These are phyloP conservation scores for Malus domestica DNA, from an alignment of 306 rosid species.

Conservation along the genomic window DNA sequence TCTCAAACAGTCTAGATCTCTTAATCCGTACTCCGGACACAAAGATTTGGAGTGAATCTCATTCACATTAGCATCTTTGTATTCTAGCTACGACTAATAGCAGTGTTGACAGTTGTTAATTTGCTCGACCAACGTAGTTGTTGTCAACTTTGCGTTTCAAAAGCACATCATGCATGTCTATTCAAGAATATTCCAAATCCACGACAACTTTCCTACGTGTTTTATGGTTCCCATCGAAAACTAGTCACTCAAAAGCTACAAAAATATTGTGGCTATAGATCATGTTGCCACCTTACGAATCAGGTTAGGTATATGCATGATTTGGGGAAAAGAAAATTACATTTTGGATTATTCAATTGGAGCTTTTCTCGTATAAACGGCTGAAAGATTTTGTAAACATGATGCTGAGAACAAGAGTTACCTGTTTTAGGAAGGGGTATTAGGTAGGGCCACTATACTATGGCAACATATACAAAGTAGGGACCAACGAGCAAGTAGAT, in stretches of 20 bases:
- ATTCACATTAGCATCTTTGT: background rate
- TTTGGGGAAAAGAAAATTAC: background rate
- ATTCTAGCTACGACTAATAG: background rate
- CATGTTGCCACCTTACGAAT: background rate
- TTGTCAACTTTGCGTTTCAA: background rate
- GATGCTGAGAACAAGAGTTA: background rate
- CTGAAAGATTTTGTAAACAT: background rate
- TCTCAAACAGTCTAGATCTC: no score
- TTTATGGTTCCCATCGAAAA: slow-evolving; percentile 1
- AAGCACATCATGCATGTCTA: background rate
- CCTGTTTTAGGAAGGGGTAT: background rate
- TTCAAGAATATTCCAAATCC: background rate
- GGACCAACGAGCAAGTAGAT: background rate
- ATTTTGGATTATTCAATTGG: background rate
- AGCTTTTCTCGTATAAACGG: background rate
- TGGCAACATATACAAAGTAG: background rate
- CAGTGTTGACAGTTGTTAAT: background rate
- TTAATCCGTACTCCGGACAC: fast-evolving
- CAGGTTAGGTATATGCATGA: background rate
- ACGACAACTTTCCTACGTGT: background rate
- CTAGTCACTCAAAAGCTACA: background rate
- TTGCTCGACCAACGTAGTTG: background rate
- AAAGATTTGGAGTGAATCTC: no score
- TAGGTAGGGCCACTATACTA: background rate
- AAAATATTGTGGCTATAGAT: background rate